Base-by-base conservation (phyloP, 352 stramenopile genomes). In the Phytophthora nicotianae region DNA sequence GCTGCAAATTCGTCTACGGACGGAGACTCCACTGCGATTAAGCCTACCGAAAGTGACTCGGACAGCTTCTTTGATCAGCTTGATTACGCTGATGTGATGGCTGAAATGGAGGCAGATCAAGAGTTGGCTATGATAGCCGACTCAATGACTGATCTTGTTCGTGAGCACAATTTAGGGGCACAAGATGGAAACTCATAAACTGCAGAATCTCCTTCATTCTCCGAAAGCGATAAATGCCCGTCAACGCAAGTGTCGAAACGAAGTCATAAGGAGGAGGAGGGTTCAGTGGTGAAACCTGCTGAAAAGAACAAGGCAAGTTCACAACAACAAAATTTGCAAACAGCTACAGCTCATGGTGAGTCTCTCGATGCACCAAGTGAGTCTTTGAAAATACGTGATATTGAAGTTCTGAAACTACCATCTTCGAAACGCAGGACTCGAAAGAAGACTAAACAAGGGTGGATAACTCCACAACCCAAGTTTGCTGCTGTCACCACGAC, bases 371-470 rank as follows among this genome's bases (percentile, higher is more conserved):
- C n/a, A n/a, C n/a, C n/a, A n/a, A n/a, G n/a, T n/a, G n/a, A n/a
- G n/a, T n/a, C n/a, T n/a, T n/a, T n/a, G n/a, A n/a, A n/a, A n/a
- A n/a, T n/a, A n/a, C 2, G 24, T 29, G 7, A 7, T 29, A 7
- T 38, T n/a, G 32, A 38, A 38, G 10, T 5, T 4, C 32, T 38
- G 4, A 1, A 13, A 38, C 32, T 38, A n/a, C 32, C 13, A 4
- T 4, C 13, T 38, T 13, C 32, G 6, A 38, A 38, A 38, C 32
- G 11, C 10, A 38, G 32, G 32, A 38, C 40, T 0, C 0, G 13
- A 48, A 48, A 32, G 20, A 47, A 47, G n/a, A 17, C 19, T n/a
- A 47, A 27, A 27, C 41, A 48, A 32, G 41, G 40, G 10, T 46
- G 5, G 19, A 46, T 7, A 9, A 48, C 20, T 2, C 1, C 10